Base-by-base conservation (phyloP, 2,329 filamentous ascomycete species). In the Claviceps fusiformis region DNA sequence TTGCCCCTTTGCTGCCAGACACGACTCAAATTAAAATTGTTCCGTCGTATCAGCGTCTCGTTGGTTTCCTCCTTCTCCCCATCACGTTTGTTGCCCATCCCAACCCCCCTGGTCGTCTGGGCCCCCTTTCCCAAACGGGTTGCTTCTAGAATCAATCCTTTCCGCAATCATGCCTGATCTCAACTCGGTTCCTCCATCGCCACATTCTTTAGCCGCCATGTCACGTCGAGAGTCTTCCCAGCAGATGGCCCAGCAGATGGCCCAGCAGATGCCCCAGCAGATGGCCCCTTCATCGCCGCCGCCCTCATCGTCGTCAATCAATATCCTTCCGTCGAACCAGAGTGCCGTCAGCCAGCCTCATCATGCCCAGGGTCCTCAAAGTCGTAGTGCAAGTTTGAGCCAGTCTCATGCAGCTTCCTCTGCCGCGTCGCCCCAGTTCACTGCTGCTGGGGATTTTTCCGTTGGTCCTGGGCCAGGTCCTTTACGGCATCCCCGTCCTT, bases 401-500 rank as follows among this genome's bases (percentile, higher is more conserved):
- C 54, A 49, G 24, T 45, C 53, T 51, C 69, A 72, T 41, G 60
- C 67, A 35, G 60, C 68, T 27, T 65, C 68, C 15, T 71, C 58
- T 56, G 70, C 51, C 56, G 55, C 67, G 53, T 62, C 65, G 50
- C 60, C 65, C 17, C 58, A 55, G 27, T 55, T 57, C 9, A 24
- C 53, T 29, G 53, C 58, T 27, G 54, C 58, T 27, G 45, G 54
- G 50, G 68, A 70, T 50, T 68, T 73, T 1, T 75, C 73, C 15
- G 75, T 80, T 49, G 76, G 75, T 33, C 66, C 73, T 37, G 82
- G 82, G 0, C 81, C 82, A 55, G 87, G 86, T 0, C 91, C 92
- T 4, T 72, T 95, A 63, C 82, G 92, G 59, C 91, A 95, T 68
- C 91, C 92, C 6, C 81, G 89, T 41, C 91, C 91, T 3, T 73